Evolutionary conservation across 2,329 filamentous ascomycete genomes (phyloP), one percentile per base, ranked within the genome.

Genomic region (Endoconidiophora laricicola): DNA sequence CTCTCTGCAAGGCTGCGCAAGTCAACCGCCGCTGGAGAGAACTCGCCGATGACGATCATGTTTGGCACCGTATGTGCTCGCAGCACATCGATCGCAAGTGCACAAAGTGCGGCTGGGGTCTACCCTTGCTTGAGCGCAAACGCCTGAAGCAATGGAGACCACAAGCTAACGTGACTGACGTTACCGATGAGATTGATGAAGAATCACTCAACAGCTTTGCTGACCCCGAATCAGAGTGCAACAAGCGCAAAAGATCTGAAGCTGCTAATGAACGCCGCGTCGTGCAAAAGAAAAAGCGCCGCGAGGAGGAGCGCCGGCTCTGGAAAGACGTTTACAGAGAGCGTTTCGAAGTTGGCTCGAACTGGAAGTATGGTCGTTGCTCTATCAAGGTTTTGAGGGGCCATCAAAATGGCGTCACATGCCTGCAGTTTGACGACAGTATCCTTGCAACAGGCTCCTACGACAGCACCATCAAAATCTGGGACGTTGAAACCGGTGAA

Each of bases 291-390:
- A 50, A 53, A 29, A 50, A 49, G 24, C 29, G 47, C 6, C 44
- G 44, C 4, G 48, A 53, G 33, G 40, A 48, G 36, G 52, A 53
- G n/a, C 52, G 52, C 16, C 39, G 48, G 16, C 50, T 83, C 0
- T 98, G 91, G 91, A 98, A 98, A 65, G 87, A 94, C 54, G 86
- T 98, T 1, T 98, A 98, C 68, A 84, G 86, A 55, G 90, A 95
- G 62, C 78, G 86, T 14, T 96, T 90, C 71, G 91, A 90, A 62
- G 87, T 98, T 44, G 90, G 91, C 47, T 91, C 82, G 54, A 96
- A 96, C 63, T 98, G 91, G 91, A 94, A 94, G 63, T 87, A 94
- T 56, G 90, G 91, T 3, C 79, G 90, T 37, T 96, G 83, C 66
- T 81, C 81, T 5, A 82, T 85, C 57, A 87, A 82, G 60, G 78